Evolutionary conservation across 1,139 yeast species (phyloP).

Genomic region (Saccharomycopsis hybrid): DNA sequence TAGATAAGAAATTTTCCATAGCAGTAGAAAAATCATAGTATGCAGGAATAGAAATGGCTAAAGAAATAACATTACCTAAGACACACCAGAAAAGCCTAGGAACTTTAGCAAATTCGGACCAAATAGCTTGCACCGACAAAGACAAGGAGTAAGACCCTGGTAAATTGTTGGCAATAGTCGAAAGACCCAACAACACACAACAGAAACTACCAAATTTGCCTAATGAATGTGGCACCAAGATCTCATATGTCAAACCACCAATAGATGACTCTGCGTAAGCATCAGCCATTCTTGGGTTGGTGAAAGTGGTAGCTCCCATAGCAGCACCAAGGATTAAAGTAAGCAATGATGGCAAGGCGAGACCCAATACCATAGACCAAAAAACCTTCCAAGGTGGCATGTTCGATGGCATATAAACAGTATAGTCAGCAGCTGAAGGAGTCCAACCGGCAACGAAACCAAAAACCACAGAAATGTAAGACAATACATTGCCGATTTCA

Average conservation of each 20-base stretch:
- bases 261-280: slow-evolving; percentile 42
- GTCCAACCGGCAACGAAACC: slow-evolving; percentile 97
- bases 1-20: slow-evolving; percentile 80
- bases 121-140: slow-evolving; percentile 75
- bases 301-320: slow-evolving; percentile 54
- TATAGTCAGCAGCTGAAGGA: slow-evolving; percentile 87
- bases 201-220: slow-evolving; percentile 88
- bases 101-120: slow-evolving; percentile 61
- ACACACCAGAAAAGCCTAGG: slow-evolving; percentile 84
- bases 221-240: slow-evolving; percentile 69
- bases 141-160: slow-evolving; percentile 92
- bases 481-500: slow-evolving; percentile 70
- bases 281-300: slow-evolving; percentile 38
- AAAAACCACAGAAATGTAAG: slow-evolving; percentile 77
- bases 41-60: slow-evolving; percentile 86
- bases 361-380: slow-evolving; percentile 54
- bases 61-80: slow-evolving; percentile 63
- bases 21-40: slow-evolving; percentile 65
- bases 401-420: slow-evolving; percentile 71
- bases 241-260: slow-evolving; percentile 79
- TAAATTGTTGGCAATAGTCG: slow-evolving; percentile 83
- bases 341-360: slow-evolving; percentile 62
- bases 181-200: slow-evolving; percentile 73
- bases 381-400: slow-evolving; percentile 56
- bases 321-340: slow-evolving; percentile 85